phyloP scores from a whole-genome alignment of 805 yeast species.

The Candida argentea region DNA sequence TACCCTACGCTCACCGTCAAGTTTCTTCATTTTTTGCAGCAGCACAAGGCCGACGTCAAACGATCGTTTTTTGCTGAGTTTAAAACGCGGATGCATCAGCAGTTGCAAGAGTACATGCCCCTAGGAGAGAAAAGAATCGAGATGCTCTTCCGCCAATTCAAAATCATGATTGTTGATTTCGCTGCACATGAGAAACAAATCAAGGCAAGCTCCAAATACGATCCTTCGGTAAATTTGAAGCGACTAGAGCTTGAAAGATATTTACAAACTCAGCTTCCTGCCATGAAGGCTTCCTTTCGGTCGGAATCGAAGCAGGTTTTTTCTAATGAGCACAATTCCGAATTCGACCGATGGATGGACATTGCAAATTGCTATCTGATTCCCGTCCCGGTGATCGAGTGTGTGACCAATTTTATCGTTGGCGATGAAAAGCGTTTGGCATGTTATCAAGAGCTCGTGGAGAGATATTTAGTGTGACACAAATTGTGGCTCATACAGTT shows the following conservation, averaged over 20 bases:
- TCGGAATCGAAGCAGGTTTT: conserved; percentile 4
- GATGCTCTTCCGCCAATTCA: conserved; percentile 15
- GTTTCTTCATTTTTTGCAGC: conserved; percentile 18
- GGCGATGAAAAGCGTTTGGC: conserved; percentile 30
- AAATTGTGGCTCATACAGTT: background rate
- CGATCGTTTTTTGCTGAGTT: conserved; percentile 19
- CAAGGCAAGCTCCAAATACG: conserved; percentile 9
- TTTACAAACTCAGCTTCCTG: background rate
- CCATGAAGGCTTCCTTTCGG: too few species aligned
- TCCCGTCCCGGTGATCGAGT: conserved; percentile 15
- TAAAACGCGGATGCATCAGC: conserved; percentile 7
- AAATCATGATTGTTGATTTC: conserved; percentile 18
- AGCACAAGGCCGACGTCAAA: conserved; percentile 18
- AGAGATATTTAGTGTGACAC: background rate
- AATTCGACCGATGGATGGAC: conserved; percentile 20
- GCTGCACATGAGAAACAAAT: conserved; percentile 16
- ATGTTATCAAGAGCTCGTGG: conserved; percentile 1
- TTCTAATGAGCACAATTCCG: background rate
- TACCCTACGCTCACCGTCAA: conserved; percentile 15
- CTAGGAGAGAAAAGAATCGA: conserved; percentile 13
- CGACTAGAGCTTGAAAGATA: background rate
- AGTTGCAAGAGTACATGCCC: conserved; percentile 6
- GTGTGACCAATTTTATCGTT: conserved; percentile 24
- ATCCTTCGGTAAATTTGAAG: conserved; percentile 13
- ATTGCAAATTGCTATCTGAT: conserved; percentile 12